A percentile compares a stretch with the other conserved stretches of the same genome.
Conservation (phyloP, 225 moss, liverwort and hornwort genomes). For the Takakia lepidozioides region DNA sequence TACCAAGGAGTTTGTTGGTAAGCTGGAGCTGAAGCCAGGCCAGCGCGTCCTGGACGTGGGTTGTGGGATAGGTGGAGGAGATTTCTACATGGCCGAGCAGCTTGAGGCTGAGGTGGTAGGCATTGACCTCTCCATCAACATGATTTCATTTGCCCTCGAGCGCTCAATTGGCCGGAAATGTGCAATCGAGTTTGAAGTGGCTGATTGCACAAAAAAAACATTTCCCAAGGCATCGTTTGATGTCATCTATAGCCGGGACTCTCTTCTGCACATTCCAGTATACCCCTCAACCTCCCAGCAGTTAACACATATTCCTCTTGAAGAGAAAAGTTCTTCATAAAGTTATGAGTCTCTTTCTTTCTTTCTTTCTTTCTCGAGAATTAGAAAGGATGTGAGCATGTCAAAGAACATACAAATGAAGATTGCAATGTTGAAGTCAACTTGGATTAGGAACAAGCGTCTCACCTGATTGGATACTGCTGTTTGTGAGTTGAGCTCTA, state of each 20-base stretch:
- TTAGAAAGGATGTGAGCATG: too few species aligned
- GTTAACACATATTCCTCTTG: too few species aligned
- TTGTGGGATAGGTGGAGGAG: conserved; percentile 97
- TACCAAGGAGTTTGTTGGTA: conserved; percentile 74
- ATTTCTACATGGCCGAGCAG: conserved; percentile 92
- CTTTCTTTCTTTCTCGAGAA: too few species aligned
- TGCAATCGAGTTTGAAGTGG: conserved; percentile 88
- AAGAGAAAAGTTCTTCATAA: too few species aligned
- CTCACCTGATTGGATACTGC: too few species aligned
- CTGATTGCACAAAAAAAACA: conserved; percentile 69
- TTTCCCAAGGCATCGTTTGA: conserved; percentile 68
- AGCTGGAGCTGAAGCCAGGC: conserved; percentile 51
- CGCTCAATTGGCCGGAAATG: conserved; percentile 76
- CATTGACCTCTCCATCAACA: conserved; percentile 85
- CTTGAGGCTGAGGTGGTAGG: conserved; percentile 80
- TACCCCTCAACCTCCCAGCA: too few species aligned
- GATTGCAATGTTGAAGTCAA: too few species aligned
- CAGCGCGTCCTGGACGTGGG: conserved; percentile 89
- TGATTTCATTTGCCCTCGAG: conserved; percentile 91
- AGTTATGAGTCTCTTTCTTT: conserved; percentile 1
- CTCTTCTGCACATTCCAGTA: conserved; percentile 90
- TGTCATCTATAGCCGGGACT: conserved; percentile 93
- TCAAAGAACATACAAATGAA: too few species aligned
- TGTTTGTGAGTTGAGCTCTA: too few species aligned
- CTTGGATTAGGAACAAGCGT: too few species aligned